A percentile compares a stretch with the other conserved stretches of the same genome.
Conservation (phyloP, 345 rosid species). For the Firmiana major region DNA sequence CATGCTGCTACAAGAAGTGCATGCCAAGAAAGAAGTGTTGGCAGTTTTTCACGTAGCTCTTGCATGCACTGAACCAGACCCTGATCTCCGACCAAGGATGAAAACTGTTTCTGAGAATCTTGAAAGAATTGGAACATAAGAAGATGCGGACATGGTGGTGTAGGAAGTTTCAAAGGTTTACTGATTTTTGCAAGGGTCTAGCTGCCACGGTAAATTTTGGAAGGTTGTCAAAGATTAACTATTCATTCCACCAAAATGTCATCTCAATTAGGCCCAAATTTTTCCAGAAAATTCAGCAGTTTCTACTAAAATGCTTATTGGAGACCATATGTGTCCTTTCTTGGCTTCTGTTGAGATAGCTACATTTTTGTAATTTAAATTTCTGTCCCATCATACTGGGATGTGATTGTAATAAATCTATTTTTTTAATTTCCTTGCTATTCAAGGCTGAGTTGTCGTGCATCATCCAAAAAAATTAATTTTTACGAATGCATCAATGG, state of each 20-base stretch:
- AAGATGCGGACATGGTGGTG: not conserved
- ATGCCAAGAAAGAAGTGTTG: constrained; percentile 83
- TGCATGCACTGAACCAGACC: constrained; percentile 81
- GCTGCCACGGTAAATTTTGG: not conserved
- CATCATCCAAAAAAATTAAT: too few relatives aligned
- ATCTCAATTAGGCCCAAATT: not conserved
- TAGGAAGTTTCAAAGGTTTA: constrained; percentile 4
- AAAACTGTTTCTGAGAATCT: constrained; percentile 82
- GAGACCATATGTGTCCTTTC: not conserved
- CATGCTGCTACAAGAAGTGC: constrained; percentile 78
- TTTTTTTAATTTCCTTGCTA: too few relatives aligned
- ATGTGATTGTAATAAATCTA: too few relatives aligned
- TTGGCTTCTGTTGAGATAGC: not conserved
- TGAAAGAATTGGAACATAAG: constrained; percentile 57
- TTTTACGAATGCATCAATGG: too few relatives aligned
- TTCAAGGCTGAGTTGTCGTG: too few relatives aligned
- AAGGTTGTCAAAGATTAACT: not conserved
- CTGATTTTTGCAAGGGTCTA: not conserved
- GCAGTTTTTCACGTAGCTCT: constrained; percentile 86
- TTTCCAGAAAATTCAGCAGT: not conserved
- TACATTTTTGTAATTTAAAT: constrained; percentile 14
- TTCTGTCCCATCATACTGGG: not conserved
- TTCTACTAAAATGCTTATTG: not conserved
- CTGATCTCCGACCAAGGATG: constrained; percentile 91
- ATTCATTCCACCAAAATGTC: not conserved